Base-by-base conservation (phyloP, 768 basidiomycete genomes). In the Imleria badia region DNA sequence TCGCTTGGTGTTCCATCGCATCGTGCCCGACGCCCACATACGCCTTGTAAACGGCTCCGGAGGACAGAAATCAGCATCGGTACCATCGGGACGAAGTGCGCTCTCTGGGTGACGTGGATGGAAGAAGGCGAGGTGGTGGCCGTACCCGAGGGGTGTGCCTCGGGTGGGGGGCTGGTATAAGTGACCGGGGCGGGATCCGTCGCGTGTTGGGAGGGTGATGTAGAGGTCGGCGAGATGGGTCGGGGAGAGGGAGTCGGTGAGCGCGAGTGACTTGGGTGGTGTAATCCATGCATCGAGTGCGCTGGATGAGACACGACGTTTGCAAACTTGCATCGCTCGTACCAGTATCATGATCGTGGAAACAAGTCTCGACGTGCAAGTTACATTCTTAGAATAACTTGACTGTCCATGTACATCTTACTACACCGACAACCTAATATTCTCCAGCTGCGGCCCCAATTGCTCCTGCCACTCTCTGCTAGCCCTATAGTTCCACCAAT, bases 11-110 rank as follows among this genome's bases (percentile, higher is more conserved):
- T 83, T 76, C 87, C 87, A 91, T 26, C 70, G 73, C 66, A 91
- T 83, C 61, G 71, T 78, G 4, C 89, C 89, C 20, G 85, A 79
- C 3, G 86, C 87, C 88, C 89, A 91, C 89, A 91, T 91, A n/a
- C 89, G 75, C 52, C 84, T 77, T 26, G 82, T 80, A 71, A 88
- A 90, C 3, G 88, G 88, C 46, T 78, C 73, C 0, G 89, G 89
- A 2, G 89, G 87, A 59, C 84, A 84, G 48, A 88, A 84, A 45
- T 85, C 82, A 1, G 79, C 76, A 48, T 89, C 88, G 13, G 88
- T 90, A 15, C 87, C 88, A 61, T 91, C 89, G n/a, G 74, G 60
- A 13, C 84, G 78, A 36, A 91, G 75, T 19, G 68, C 65, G 13
- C 64, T 46, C 63, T 88, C 86, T 0, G 87, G 80, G 34, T 77